phyloP scores from a whole-genome alignment of 495 filamentous ascomycete genomes.

The Neurospora sp. region DNA sequence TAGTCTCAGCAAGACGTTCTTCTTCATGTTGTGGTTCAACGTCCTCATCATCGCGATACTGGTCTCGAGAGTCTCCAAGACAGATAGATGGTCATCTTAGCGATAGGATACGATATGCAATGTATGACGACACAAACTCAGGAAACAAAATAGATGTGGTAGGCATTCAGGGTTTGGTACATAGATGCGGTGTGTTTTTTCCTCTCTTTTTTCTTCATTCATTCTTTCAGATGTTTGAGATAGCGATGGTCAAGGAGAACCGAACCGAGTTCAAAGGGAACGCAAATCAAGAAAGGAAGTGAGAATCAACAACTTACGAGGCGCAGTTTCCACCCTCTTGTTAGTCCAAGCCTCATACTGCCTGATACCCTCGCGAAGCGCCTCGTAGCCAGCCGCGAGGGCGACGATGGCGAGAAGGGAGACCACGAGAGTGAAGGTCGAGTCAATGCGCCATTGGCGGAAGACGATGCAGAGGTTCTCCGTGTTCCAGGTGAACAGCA shows the following conservation, averaged over 20 bases:
- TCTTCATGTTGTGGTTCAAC: constrained; percentile 21
- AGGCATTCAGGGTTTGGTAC: not conserved
- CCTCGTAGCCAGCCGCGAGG: constrained; percentile 84
- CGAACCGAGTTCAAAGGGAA: constrained; percentile 1
- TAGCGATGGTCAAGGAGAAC: not conserved
- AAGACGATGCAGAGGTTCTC: constrained; percentile 92
- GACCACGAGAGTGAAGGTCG: constrained; percentile 58
- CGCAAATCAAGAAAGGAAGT: not conserved
- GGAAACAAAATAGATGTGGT: not conserved
- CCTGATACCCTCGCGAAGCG: constrained; percentile 62
- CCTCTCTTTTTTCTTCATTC: too few relatives aligned
- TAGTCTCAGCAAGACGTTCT: constrained; percentile 44
- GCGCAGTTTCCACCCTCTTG: constrained; percentile 37
- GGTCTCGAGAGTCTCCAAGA: not conserved
- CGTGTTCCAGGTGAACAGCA: constrained; percentile 96
- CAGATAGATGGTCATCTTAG: constrained; percentile 6
- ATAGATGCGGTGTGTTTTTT: not conserved
- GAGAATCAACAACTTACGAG: constrained; percentile 41
- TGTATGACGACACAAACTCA: not conserved
- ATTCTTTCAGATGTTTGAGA: not conserved
- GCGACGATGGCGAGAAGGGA: constrained; percentile 74
- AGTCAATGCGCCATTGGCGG: constrained; percentile 74
- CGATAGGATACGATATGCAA: not conserved
- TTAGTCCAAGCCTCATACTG: constrained; percentile 60
- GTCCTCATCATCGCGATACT: not conserved